A percentile compares a stretch with the other conserved stretches of the same genome.
phyloP scores from a whole-genome alignment of 1,139 yeast species.

The Taphrina wiesneri region DNA sequence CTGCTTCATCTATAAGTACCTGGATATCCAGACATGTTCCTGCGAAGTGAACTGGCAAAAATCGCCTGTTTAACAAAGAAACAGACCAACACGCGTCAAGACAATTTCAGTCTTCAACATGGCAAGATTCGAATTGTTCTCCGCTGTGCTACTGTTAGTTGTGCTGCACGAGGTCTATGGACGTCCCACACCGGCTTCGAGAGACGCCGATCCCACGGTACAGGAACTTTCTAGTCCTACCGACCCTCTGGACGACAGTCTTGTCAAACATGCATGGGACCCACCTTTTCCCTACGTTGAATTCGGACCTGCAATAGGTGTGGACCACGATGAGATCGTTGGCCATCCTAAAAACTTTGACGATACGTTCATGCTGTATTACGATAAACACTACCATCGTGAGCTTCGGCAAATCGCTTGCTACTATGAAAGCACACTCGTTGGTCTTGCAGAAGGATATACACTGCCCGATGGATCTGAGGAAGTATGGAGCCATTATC shows the following conservation, averaged over 20 bases:
- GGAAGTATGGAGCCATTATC: not conserved
- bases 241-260: not conserved
- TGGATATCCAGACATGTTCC: not conserved
- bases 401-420: not conserved
- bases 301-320: not conserved
- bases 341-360: conserved; percentile 4
- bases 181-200: not conserved
- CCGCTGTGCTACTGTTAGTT: not conserved
- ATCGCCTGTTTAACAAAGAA: too few relatives aligned
- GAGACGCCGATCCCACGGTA: not conserved
- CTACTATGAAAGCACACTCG: not conserved
- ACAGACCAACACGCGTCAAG: too few relatives aligned
- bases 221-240: not conserved
- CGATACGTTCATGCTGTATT: not conserved
- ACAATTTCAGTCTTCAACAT: not conserved
- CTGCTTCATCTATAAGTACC: not conserved
- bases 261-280: not conserved
- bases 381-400: not conserved
- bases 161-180: not conserved
- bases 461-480: not conserved
- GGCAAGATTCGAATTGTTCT: not conserved
- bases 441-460: not conserved
- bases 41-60: not conserved
- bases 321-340: not conserved
- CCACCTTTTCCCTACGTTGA: not conserved